Evolutionary conservation across 306 rosid species (phyloP).

Genomic region (Medicago ruthenica): DNA sequence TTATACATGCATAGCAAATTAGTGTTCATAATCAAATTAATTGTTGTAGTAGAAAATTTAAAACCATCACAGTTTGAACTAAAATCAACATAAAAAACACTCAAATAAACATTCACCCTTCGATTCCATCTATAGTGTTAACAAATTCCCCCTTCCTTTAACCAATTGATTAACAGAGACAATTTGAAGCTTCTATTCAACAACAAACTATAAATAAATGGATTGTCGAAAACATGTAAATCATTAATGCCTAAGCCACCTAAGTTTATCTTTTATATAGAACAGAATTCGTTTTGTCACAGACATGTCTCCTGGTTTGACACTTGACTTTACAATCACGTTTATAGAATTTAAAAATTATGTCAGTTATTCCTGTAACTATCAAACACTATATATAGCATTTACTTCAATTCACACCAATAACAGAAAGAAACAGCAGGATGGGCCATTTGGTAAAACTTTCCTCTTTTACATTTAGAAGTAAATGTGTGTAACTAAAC

Average conservation of each 20-base stretch:
- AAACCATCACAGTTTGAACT: too few species aligned
- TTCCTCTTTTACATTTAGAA: conserved; percentile 7
- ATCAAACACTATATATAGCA: conserved; percentile 20
- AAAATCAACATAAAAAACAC: too few species aligned
- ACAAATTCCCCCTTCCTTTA: too few species aligned
- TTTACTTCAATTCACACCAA: conserved; percentile 8
- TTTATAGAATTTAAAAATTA: conserved; percentile 10
- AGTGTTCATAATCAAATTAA: too few species aligned
- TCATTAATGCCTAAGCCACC: conserved; percentile 7
- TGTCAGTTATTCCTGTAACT: background rate
- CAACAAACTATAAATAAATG: conserved; percentile 18
- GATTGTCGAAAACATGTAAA: conserved; percentile 17
- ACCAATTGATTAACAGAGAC: too few species aligned
- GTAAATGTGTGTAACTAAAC: background rate
- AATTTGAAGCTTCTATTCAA: conserved; percentile 36
- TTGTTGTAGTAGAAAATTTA: too few species aligned
- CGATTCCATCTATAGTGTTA: too few species aligned
- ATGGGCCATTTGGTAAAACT: background rate
- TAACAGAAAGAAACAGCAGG: conserved; percentile 19
- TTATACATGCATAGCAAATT: too few species aligned
- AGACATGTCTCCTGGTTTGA: conserved; percentile 13
- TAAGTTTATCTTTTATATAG: too few species aligned
- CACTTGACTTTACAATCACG: conserved; percentile 16
- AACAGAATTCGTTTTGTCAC: conserved; percentile 4
- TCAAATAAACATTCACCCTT: too few species aligned